Evolutionary conservation across 73 alveolate genomes (phyloP), one percentile per base, ranked within the genome.

Genomic region (Paramecium octaurelia): DNA sequence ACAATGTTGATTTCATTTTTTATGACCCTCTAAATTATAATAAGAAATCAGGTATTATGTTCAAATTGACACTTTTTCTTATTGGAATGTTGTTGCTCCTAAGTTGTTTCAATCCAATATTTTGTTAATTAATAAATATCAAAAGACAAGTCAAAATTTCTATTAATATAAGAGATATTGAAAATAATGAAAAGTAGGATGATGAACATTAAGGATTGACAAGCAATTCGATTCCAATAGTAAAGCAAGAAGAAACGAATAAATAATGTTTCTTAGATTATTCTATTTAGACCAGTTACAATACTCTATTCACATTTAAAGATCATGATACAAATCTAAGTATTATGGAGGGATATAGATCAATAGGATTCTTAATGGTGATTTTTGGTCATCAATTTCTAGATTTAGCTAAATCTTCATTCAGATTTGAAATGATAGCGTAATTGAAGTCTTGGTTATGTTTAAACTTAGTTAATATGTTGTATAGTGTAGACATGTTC

Each of bases 401-500:
- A 8, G 70, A 58, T 21, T 57, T 46, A 18, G 88, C 88, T 42
- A 71, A 40, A 20, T 68, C 48, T 23, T 40, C 64, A 44, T 70
- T 46, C 20, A 23, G 29, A 21, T 83, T 64, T 36, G 48, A 70
- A 7, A 60, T 70, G 35, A 21, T 43, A 54, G 54, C 43, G 40
- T 14, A 58, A 16, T 29, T 89, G 14, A 70, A 69, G 44, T 38
- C 86, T 6, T 70, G 91, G 88, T 27, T 58, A 6, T 89, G 58
- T 24, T 16, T 89, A 8, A 59, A 70, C 31, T 89, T 89, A 54
- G 71, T 68, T 40, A 50, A 77, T 73, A 70, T 77, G 71, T 68
- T 89, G 14, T 89, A 89, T 83, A 59, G 89, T 70, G 94, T 89
- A 21, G 94, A 89, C 73, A 83, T 89, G 40, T 89, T 89, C 36